These are phyloP conservation scores for Chaetomium sp. DNA, from an alignment of 2,329 filamentous ascomycete genomes.

Conservation along the genomic window DNA sequence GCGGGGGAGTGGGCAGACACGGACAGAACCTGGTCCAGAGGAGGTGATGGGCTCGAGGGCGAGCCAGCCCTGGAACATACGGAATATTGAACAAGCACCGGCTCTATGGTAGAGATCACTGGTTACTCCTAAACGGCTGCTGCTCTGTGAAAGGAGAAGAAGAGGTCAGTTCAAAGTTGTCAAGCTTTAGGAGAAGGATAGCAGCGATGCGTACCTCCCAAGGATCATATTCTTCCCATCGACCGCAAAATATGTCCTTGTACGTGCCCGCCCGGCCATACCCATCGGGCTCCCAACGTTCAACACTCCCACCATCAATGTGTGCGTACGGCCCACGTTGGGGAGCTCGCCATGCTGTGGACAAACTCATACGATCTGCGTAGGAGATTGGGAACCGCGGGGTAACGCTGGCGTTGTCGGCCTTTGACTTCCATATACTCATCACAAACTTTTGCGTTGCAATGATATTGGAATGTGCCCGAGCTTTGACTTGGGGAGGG, in stretches of 20 bases:
- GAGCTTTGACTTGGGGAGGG: constrained; percentile 34
- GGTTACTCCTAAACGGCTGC: constrained; percentile 54
- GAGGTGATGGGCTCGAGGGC: constrained; percentile 51
- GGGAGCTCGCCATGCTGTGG: constrained; percentile 24
- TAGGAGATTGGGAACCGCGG: constrained; percentile 48
- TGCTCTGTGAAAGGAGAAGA: constrained; percentile 23
- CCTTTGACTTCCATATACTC: constrained; percentile 44
- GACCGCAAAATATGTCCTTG: constrained; percentile 56
- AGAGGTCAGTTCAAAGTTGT: not conserved
- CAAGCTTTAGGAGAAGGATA: not conserved
- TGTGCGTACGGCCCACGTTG: constrained; percentile 53
- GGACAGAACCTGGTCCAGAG: constrained; percentile 37
- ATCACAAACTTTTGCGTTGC: constrained; percentile 42
- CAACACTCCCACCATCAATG: constrained; percentile 57
- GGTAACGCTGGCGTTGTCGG: constrained; percentile 39
- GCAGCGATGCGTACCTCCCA: constrained; percentile 50
- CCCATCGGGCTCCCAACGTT: constrained; percentile 60
- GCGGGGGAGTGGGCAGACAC: constrained; percentile 65
- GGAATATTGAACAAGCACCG: constrained; percentile 66
- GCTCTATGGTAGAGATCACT: constrained; percentile 68
- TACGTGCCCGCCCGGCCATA: constrained; percentile 58
- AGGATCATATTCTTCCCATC: constrained; percentile 69
- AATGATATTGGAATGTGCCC: constrained; percentile 35
- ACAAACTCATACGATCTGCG: constrained; percentile 53
- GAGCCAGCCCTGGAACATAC: constrained; percentile 76